Base-by-base conservation (phyloP, 306 rosid genomes). In the Gillenia trifoliata region DNA sequence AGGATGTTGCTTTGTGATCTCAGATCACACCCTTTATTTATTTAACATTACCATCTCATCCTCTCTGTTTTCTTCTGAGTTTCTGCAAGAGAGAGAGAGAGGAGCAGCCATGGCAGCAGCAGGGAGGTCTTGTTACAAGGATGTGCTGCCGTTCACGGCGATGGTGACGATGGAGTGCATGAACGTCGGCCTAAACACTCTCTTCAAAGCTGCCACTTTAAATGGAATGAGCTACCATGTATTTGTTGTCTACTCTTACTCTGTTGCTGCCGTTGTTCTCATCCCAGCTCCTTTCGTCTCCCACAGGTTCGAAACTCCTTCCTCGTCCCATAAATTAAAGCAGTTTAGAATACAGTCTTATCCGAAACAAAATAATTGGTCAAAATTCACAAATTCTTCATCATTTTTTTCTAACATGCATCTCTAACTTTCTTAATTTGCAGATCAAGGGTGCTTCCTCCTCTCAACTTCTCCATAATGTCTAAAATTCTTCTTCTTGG, bases 141-240 rank as follows among this genome's bases (percentile, higher is more conserved):
- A 85, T 52, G 75, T 77, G 70, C 61, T 88, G 26, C 94, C 96
- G 15, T 85, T 92, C 63, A 68, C 78, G 70, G 90, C 86, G 64
- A 77, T 90, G 89, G 76, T 92, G 29, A 57, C 86, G 5, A 90
- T 87, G 82, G 96, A 92, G 80, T 83, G 90, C 74, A 78, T 60
- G 52, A 90, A 90, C 86, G 90, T 87, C 2, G 92, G 91, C 0
- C 67, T 92, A 61, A 82, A 87, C 83, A 92, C 94, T 5, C 92
- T 92, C 56, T 92, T 90, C 87, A 92, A 92, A 86, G 92, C 92
- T 23, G 98, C 98, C 40, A 87, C 96, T 36, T 15, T 79, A 38
- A 68, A 68, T 40, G 98, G 98, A 28, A 83, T 92, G 96, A 92
- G 94, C 69, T 79, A 83, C 83, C 86, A 78, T 81, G 98, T 92